Base-by-base conservation (phyloP, 768 basidiomycete genomes). In the Agrocybe praecox region DNA sequence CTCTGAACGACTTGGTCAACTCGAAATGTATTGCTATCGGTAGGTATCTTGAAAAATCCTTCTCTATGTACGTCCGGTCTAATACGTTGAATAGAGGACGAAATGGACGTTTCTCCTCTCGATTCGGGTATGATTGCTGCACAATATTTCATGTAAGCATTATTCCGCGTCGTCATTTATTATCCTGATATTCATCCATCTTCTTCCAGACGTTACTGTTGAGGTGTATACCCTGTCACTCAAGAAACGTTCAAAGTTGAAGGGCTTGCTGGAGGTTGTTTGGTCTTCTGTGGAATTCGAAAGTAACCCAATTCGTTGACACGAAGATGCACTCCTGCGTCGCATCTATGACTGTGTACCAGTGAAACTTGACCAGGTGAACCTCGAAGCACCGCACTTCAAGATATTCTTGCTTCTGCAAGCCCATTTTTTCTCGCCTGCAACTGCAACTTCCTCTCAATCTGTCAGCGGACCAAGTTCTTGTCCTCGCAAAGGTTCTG, bases 121-220 rank as follows among this genome's bases (percentile, higher is more conserved):
- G 98, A 98, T 73, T 78, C 98, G 34, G 97, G 97, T 55, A 97
- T 98, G 95, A 98, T 99, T 64, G 97, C 96, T 0, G 94, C 96
- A 94, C 71, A 93, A 94, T 66, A 95, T 95, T 42, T 94, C 92
- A 53, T 93, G 90, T 91, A 62, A 69, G 89, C 78, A 7, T 29
- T 15, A 21, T 29, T 48, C 36, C 23, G 33, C 10, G 48, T 15
- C 10, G 33, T 22, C 0, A 29, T 1, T 24, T 12, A 17, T 11
- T 12, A 42, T 42, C 11, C n/a, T n/a, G n/a, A 24, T 11, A 14
- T 21, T 34, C 2, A 26, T 33, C 14, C 6, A 26, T 36, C 26
- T 66, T 52, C 53, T 65, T 57, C 65, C 67, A 89, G 94, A 97
- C 71, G 91, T 96, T 56, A 98, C 95, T 6, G 93, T 98, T 50